Evolutionary conservation across 2,329 filamentous ascomycete genomes (phyloP), one percentile per base, ranked within the genome.

Genomic region (Colletotrichum liaoningense): DNA sequence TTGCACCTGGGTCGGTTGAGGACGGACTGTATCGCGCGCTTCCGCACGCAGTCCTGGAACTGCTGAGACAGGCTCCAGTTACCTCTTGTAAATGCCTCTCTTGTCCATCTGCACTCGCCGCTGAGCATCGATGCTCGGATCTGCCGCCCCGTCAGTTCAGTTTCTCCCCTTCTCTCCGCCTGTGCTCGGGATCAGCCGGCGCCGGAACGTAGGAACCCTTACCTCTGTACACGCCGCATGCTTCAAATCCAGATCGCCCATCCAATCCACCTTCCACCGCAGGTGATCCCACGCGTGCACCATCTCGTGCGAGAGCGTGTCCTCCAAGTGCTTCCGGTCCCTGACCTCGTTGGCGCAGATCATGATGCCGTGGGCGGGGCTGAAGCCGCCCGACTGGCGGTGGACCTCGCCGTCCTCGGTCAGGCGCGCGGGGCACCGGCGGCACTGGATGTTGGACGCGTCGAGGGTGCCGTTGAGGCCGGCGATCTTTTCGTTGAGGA

Each of bases 221-320:
- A 96, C 94, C 92, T 99, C 97, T 69, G 95, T 93, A 83, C 97
- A 99, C 68, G 97, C 97, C 46, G 95, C 94, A 84, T 99, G 97
- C 81, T 92, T 91, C 83, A 99, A 81, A 81, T 95, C 87, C 85
- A 85, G 94, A 77, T 88, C 86, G 5, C 88, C 90, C n/a, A 86
- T 83, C 86, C 93, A 94, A 80, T 98, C 93, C 57, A 98, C 92
- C 83, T 98, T 97, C 87, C 95, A 99, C 75, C 96, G 87, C 77
- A 98, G 80, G 81, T 97, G 93, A 81, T 99, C 97, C 88, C 95
- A 98, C 1, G 95, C 95, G 82, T 99, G 97, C 66, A 99, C 93
- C 95, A 99, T 97, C 86, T 99, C 97, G 83, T 99, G 97, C 33
- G 95, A 93, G 79, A 99, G 86, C 12, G 95, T 98, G 82, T 99